Conservation (phyloP, 345 rosid species). For the Acer campestre region DNA sequence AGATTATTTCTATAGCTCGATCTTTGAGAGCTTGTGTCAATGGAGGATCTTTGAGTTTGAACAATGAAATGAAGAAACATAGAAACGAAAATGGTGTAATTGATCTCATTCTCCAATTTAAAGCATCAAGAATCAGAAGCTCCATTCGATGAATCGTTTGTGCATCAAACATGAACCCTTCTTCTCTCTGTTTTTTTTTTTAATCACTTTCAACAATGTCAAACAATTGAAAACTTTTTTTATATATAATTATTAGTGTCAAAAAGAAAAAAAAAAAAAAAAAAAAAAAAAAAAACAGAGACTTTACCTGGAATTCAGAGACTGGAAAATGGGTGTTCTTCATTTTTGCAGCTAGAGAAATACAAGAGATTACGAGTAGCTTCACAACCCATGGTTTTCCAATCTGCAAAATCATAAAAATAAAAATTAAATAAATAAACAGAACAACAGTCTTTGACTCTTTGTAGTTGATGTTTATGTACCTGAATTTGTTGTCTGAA, state of each 20-base stretch:
- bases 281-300: not conserved
- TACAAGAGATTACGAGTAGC: conserved; percentile 43
- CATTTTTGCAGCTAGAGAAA: conserved; percentile 58
- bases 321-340: conserved; percentile 30
- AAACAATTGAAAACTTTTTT: not conserved
- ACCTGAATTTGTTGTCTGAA: conserved; percentile 43
- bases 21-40: conserved; percentile 44
- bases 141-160: conserved; percentile 58
- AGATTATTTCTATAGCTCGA: conserved; percentile 51
- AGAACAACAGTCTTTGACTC: not conserved
- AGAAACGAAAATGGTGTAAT: conserved; percentile 68
- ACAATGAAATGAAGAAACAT: conserved; percentile 46
- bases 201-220: not conserved
- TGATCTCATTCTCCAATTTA: conserved; percentile 76
- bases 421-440: not conserved
- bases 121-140: conserved; percentile 50
- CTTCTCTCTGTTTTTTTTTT: conserved; percentile 34
- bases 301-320: conserved; percentile 40
- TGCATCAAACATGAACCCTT: conserved; percentile 36
- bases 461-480: not conserved
- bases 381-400: conserved; percentile 46
- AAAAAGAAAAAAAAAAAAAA: not conserved
- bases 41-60: conserved; percentile 44
- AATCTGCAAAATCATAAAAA: conserved; percentile 26
- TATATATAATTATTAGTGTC: not conserved